These are phyloP conservation scores for Cucurbita pepo DNA, from an alignment of 306 rosid genomes.

Conservation along the genomic window DNA sequence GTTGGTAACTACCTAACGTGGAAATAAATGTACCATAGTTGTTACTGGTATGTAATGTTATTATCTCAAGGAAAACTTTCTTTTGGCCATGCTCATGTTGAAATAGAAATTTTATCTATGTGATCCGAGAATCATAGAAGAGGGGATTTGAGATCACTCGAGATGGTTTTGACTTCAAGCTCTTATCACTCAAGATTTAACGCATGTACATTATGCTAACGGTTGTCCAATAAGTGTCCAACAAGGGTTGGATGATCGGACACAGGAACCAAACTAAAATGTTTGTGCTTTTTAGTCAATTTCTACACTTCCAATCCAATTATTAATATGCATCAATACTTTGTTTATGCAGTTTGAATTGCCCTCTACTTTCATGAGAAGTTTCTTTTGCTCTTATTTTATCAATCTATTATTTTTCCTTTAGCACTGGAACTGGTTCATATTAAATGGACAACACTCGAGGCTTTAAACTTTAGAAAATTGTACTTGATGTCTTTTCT, in stretches of 20 bases:
- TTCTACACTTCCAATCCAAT: neutral
- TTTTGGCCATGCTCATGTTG: neutral
- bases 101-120: neutral
- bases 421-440: neutral
- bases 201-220: no score
- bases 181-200: neutral
- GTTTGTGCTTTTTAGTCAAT: no score
- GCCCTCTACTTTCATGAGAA: neutral
- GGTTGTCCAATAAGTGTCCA: no score
- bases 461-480: neutral
- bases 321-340: neutral
- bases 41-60: neutral
- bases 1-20: constrained; percentile 28
- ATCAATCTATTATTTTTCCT: neutral
- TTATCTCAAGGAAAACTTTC: neutral
- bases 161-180: neutral
- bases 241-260: no score
- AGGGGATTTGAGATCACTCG: neutral
- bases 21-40: neutral
- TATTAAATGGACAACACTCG: neutral
- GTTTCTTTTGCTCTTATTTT: neutral
- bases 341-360: neutral
- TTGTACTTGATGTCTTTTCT: neutral
- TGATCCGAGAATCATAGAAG: neutral
- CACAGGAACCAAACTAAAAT: no score